phyloP scores from a whole-genome alignment of 257 asterid genomes.

The Nyctanthes arbortristis region DNA sequence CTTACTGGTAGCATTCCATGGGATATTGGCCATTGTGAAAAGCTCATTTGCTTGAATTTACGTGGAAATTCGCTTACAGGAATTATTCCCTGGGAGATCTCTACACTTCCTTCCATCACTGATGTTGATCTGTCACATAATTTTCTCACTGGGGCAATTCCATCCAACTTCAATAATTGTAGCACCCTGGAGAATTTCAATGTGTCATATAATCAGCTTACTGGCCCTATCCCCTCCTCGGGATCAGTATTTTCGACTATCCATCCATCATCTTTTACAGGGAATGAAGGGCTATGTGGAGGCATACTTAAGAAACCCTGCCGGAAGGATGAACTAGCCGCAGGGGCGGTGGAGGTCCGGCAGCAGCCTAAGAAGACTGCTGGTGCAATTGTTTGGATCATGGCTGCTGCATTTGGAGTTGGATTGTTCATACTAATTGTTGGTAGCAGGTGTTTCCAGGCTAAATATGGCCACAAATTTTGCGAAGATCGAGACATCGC shows the following conservation, averaged over 20 bases:
- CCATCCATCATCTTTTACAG: slow-evolving; percentile 28
- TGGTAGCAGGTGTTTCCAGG: slow-evolving; percentile 36
- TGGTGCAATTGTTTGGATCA: neutral
- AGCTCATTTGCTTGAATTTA: slow-evolving; percentile 37
- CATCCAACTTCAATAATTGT: slow-evolving; percentile 68
- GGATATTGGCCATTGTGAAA: slow-evolving; percentile 44
- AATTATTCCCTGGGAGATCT: slow-evolving; percentile 51
- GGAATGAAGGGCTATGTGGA: slow-evolving; percentile 70
- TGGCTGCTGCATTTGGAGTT: slow-evolving; percentile 41
- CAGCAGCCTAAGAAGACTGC: slow-evolving; percentile 1
- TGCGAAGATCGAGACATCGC: slow-evolving; percentile 50
- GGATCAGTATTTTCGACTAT: slow-evolving; percentile 65
- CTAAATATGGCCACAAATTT: slow-evolving; percentile 39
- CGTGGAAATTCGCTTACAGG: slow-evolving; percentile 43
- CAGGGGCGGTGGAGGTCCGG: slow-evolving; percentile 46
- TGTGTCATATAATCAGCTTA: slow-evolving; percentile 60
- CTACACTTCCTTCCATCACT: slow-evolving; percentile 61
- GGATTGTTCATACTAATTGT: slow-evolving; percentile 46
- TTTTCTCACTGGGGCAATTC: slow-evolving; percentile 68
- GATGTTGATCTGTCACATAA: slow-evolving; percentile 75
- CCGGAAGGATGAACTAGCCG: slow-evolving; percentile 46
- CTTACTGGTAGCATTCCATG: slow-evolving; percentile 46
- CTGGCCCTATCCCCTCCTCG: slow-evolving; percentile 65
- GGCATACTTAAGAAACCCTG: slow-evolving; percentile 49
- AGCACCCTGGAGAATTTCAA: slow-evolving; percentile 72